phyloP scores from a whole-genome alignment of 371 early-diverging fungal genomes.

The Syncephalastrum monosporum region DNA sequence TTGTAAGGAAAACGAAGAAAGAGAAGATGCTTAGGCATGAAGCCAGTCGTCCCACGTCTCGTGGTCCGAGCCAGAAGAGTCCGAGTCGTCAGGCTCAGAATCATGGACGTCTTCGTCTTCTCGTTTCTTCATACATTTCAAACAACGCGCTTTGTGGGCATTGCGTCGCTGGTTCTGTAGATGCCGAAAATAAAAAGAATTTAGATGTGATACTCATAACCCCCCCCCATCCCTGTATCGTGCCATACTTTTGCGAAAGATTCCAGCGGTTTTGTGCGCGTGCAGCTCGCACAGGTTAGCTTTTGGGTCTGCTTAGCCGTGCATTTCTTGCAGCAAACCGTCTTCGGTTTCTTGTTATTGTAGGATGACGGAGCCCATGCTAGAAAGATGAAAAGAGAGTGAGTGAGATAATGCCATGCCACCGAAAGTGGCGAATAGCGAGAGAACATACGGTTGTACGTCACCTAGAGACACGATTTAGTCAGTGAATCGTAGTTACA shows the following conservation, averaged over 20 bases:
- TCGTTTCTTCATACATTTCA: conserved; percentile 48
- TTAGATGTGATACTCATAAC: too few relatives aligned
- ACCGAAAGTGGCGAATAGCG: too few relatives aligned
- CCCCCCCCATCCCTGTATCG: neutral
- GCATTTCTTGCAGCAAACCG: conserved; percentile 47
- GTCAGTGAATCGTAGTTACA: too few relatives aligned
- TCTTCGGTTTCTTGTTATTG: conserved; percentile 39
- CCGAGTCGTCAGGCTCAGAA: conserved; percentile 33
- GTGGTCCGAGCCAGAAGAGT: conserved; percentile 21
- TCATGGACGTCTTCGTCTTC: conserved; percentile 49
- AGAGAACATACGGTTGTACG: conserved; percentile 18
- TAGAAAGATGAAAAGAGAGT: conserved; percentile 9
- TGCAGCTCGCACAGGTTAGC: conserved; percentile 48
- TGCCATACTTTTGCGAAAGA: conserved; percentile 46
- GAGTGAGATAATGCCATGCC: neutral
- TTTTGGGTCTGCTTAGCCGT: conserved; percentile 33
- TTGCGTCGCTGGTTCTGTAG: conserved; percentile 47
- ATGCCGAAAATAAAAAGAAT: neutral
- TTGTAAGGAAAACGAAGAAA: too few relatives aligned
- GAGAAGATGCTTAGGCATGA: too few relatives aligned
- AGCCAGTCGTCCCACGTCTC: conserved; percentile 28
- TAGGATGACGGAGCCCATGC: conserved; percentile 41
- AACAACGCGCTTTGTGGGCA: conserved; percentile 48
- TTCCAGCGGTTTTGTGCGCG: conserved; percentile 34
- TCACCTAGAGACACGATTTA: conserved; percentile 11